Percentiles rank a stretch among this genome's conserved stretches.
These are phyloP conservation scores for Colletotrichum sp. DNA, from an alignment of 2,329 filamentous ascomycete species.

Conservation along the genomic window DNA sequence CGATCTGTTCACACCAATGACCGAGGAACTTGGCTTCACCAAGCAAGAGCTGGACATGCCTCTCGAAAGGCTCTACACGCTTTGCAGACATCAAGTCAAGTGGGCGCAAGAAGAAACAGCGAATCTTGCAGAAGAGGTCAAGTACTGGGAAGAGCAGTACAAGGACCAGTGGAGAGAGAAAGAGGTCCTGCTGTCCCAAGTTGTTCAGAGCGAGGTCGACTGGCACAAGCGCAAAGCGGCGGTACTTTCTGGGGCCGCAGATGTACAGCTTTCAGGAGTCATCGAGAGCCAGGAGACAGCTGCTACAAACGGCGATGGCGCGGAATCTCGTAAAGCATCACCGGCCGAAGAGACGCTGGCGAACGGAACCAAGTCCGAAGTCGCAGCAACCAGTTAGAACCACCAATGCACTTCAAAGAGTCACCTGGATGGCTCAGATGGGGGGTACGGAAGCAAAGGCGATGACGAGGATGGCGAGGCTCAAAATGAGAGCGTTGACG, in stretches of 20 bases:
- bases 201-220: slow-evolving; percentile 69
- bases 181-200: slow-evolving; percentile 77
- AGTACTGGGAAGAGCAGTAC: slow-evolving; percentile 68
- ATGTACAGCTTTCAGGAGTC: slow-evolving; percentile 44
- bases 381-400: neutral
- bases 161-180: slow-evolving; percentile 80
- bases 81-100: slow-evolving; percentile 73
- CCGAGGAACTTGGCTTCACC: slow-evolving; percentile 67
- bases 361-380: slow-evolving; percentile 1
- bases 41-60: slow-evolving; percentile 66
- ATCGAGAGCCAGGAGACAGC: slow-evolving; percentile 27
- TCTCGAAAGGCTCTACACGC: slow-evolving; percentile 64
- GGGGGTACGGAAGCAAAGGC: neutral
- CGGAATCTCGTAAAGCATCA: slow-evolving; percentile 27
- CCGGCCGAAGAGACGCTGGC: neutral
- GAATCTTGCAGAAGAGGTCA: slow-evolving; percentile 67
- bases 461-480: neutral
- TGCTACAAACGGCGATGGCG: slow-evolving; percentile 22
- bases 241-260: slow-evolving; percentile 54
- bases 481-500: neutral
- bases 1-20: slow-evolving; percentile 62
- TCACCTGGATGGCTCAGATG: neutral
- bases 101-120: slow-evolving; percentile 75
- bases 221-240: slow-evolving; percentile 64
- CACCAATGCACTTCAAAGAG: neutral